phyloP scores from a whole-genome alignment of 2,329 filamentous ascomycete species.

The Fulvia fulva region DNA sequence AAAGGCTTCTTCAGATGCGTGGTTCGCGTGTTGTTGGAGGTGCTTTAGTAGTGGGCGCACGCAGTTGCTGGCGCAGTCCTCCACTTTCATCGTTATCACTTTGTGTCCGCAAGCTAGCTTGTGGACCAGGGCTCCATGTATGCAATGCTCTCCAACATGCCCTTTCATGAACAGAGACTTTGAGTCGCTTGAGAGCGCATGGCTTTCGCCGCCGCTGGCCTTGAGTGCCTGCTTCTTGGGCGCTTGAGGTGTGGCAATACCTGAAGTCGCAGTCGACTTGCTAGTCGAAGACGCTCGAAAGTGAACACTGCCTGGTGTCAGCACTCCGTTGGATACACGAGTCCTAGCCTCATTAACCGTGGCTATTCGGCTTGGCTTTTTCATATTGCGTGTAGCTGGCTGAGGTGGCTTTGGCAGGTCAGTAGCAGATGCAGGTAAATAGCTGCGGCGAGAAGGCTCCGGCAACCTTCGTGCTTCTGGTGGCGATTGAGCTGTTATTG shows the following conservation, averaged over 20 bases:
- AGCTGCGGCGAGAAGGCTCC: not conserved
- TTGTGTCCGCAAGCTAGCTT: slow-evolving; percentile 19
- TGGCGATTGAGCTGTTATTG: not conserved
- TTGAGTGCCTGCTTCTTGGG: not conserved
- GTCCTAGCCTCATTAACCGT: not conserved
- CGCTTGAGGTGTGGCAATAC: not conserved
- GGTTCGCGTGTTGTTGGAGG: slow-evolving; percentile 10
- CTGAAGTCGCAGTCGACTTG: not conserved
- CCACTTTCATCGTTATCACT: slow-evolving; percentile 13
- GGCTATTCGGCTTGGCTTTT: not conserved
- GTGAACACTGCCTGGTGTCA: not conserved
- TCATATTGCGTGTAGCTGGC: not conserved
- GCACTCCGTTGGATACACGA: not conserved
- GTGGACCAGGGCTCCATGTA: slow-evolving; percentile 4
- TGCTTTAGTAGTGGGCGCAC: not conserved
- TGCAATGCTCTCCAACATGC: slow-evolving; percentile 6
- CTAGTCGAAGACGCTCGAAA: not conserved
- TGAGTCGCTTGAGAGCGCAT: not conserved
- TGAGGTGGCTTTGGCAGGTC: not conserved
- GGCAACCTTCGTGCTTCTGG: not conserved
- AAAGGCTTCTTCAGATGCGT: slow-evolving; percentile 7
- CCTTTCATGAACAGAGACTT: not conserved
- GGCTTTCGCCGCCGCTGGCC: no score
- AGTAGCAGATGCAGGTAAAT: not conserved
- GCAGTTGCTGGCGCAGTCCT: slow-evolving; percentile 19